Base-by-base conservation (phyloP, 179 eudicot genomes). In the Drosera spatulata region DNA sequence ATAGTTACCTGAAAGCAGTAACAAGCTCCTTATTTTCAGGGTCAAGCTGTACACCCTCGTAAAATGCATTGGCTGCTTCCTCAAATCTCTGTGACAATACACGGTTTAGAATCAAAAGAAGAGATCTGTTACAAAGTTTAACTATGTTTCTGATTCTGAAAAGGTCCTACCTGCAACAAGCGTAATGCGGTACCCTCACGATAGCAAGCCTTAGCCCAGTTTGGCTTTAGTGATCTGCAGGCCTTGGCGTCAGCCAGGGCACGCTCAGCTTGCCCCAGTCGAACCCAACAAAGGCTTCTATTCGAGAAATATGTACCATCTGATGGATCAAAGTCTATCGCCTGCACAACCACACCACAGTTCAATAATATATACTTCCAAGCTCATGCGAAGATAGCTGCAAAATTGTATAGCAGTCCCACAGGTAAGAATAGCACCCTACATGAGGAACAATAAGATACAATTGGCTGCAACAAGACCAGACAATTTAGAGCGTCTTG, bases 101-200 rank as follows among this genome's bases (percentile, higher is more conserved):
- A 22, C 33, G 58, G 11, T 10, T 43, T 43, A 43, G 5, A 7
- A 43, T 43, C 6, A 4, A 0, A 7, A 43, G 6, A 43, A 43
- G 33, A 22, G 33, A 22, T 22, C 33, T 43, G 45, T 43, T 7
- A 43, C 45, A 43, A 43, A 4, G 8, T 4, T 43, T 43, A 43
- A 43, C 45, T 7, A 55, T 10, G 11, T 7, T 7, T 1, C 7
- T 6, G 46, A 5, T 43, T 9, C 59, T 7, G 46, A 15, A n/a
- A 64, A 56, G 49, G 56, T 33, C 78, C 73, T 81, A 66, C 99
- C 85, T 75, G 77, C 64, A 94, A 53, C 52, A 83, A 58, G 7
- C 91, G 88, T 59, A 80, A 75, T 63, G 99, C 99, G 43, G 88
- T 91, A 59, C 99, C 99, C 68, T 87, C 97, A 41, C 99, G 91